These are phyloP conservation scores for Phytophthora fragariae DNA, from an alignment of 352 stramenopile genomes.

Conservation along the genomic window DNA sequence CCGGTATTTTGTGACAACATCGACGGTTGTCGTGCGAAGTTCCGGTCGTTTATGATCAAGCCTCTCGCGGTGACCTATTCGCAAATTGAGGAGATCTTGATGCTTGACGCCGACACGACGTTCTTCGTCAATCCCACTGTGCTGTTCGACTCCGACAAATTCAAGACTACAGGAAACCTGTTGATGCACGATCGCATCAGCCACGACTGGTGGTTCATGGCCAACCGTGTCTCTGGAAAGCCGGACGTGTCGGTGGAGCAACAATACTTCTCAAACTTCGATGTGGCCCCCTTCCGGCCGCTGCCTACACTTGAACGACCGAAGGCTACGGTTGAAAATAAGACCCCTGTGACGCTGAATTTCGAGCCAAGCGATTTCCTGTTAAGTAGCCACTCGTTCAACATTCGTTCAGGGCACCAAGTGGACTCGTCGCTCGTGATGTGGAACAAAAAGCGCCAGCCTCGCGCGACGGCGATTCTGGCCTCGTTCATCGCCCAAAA, in stretches of 20 bases:
- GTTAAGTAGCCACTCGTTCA: conserved; percentile 45
- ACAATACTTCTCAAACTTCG: conserved; percentile 39
- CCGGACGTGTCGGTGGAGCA: conserved; percentile 35
- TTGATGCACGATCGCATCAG: conserved; percentile 70
- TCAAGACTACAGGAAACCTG: conserved; percentile 53
- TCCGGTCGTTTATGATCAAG: conserved; percentile 68
- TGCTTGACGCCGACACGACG: conserved; percentile 69
- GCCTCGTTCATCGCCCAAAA: conserved; percentile 47
- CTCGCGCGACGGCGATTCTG: conserved; percentile 50
- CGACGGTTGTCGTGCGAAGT: conserved; percentile 46
- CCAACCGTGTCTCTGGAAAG: conserved; percentile 18
- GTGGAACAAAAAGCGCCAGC: conserved; percentile 54
- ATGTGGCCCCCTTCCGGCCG: conserved; percentile 34
- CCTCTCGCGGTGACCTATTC: conserved; percentile 58
- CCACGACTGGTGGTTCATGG: conserved; percentile 43
- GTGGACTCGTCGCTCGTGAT: conserved; percentile 59
- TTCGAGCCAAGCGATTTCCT: conserved; percentile 43
- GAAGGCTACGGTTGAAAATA: conserved; percentile 34
- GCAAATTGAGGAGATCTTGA: conserved; percentile 66
- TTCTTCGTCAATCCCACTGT: conserved; percentile 62
- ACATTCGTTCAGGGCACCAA: conserved; percentile 48
- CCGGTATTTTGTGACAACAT: conserved; percentile 56
- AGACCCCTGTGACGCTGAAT: conserved; percentile 27
- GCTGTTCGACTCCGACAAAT: conserved; percentile 61
- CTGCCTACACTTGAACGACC: conserved; percentile 29